Evolutionary conservation across 148 eudicot genomes (phyloP).

Genomic region (Linanthus parryae): DNA sequence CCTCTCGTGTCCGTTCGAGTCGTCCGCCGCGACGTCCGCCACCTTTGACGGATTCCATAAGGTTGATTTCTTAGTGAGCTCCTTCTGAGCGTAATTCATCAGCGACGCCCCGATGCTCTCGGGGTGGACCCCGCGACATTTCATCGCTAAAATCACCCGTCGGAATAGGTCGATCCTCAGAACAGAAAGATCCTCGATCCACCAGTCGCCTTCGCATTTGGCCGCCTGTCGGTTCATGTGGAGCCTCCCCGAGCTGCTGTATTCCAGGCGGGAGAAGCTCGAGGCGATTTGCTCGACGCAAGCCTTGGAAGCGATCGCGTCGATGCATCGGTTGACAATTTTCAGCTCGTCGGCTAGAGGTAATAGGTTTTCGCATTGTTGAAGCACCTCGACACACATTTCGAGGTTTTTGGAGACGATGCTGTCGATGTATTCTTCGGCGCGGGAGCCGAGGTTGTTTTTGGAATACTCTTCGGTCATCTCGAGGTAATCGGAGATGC

Average conservation of each 20-base stretch:
- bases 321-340: conserved; percentile 63
- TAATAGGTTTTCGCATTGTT: conserved; percentile 75
- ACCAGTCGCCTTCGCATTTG: conserved; percentile 85
- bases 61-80: conserved; percentile 56
- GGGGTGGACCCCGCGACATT: conserved; percentile 86
- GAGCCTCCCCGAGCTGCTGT: conserved; percentile 93
- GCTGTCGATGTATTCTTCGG: conserved; percentile 68
- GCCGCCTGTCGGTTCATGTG: conserved; percentile 74
- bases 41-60: conserved; percentile 37
- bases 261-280: conserved; percentile 88
- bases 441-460: conserved; percentile 69
- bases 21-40: conserved; percentile 32
- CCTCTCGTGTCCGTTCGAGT: conserved; percentile 37
- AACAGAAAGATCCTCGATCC: conserved; percentile 81
- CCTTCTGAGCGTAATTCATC: conserved; percentile 66
- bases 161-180: conserved; percentile 70
- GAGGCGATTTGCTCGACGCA: conserved; percentile 93
- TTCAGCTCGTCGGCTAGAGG: conserved; percentile 88
- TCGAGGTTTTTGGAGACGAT: conserved; percentile 77
- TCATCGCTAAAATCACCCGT: conserved; percentile 77
- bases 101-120: conserved; percentile 89
- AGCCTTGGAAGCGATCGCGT: conserved; percentile 85
- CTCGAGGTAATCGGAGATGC: conserved; percentile 75
- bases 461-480: conserved; percentile 73
- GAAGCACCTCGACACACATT: conserved; percentile 72